Evolutionary conservation across 352 stramenopile species (phyloP), one percentile per base, ranked within the genome.

Genomic region (Globisporangium cederbergense): DNA sequence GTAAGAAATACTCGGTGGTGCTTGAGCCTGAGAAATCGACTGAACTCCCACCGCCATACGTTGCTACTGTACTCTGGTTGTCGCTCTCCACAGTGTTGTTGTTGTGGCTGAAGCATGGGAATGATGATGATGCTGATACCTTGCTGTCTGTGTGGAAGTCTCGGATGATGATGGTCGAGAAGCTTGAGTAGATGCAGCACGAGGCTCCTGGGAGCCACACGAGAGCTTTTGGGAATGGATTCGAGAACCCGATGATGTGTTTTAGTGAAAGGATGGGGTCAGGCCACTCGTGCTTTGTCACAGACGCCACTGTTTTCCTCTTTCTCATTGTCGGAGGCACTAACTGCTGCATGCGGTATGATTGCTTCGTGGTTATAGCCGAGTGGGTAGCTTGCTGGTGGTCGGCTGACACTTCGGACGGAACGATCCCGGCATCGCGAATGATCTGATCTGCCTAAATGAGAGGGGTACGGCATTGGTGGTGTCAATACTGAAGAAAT

Each of bases 221-320:
- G 20, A 92, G 42, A 34, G 76, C 66, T 4, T 68, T 71, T n/a
- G 73, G 63, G 34, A 79, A 83, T 2, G 61, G 57, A n/a, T 74
- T 78, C 28, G 79, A 89, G 55, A 91, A 86, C 0, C 83, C 83
- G 45, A 91, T 75, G 56, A 94, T 71, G 14, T 81, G 77, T 22
- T 71, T 63, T 18, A 94, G 68, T 6, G 75, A 68, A 22, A 91
- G 70, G 49, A 91, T 86, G 9, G 82, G 82, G 57, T 91, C 79
- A 18, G 82, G 81, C 81, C 79, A 90, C 50, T 86, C 76, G 1
- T 67, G 73, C 62, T 68, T 65, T 2, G 73, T 86, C n/a, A 68
- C 68, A 9, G 59, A 71, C 5, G 77, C 72, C 5, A 73, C 45
- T 13, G 38, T 42, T 60, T 62, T 59, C 47, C 34, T 47, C 20